phyloP scores from a whole-genome alignment of 352 stramenopile species.

The Blastocystis sp. region DNA sequence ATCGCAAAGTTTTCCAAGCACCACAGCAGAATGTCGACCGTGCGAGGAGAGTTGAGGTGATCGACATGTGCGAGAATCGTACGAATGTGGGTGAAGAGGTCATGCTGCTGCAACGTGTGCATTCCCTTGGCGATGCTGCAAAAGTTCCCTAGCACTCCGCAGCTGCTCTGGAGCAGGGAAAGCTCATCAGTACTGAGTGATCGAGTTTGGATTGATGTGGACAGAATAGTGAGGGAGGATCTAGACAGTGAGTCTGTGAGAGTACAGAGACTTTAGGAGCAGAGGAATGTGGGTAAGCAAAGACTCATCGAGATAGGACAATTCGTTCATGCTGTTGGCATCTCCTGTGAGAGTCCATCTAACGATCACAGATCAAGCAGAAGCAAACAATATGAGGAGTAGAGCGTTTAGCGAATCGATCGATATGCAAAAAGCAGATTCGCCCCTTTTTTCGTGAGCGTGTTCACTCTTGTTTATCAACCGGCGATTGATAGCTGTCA shows the following conservation, averaged over 20 bases:
- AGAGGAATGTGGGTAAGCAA: background rate
- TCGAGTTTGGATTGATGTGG: background rate
- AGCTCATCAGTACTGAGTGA: background rate
- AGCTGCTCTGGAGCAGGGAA: background rate
- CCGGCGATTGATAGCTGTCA: background rate
- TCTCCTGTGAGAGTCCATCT: conserved; percentile 53
- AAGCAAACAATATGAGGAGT: background rate
- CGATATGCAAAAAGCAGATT: background rate
- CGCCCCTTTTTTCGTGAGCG: background rate
- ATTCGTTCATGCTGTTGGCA: background rate
- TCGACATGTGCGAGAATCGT: background rate
- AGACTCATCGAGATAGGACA: background rate
- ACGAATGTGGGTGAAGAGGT: background rate
- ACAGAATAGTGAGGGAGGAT: background rate
- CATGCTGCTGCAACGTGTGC: background rate
- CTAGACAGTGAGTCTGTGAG: background rate
- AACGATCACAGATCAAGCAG: background rate
- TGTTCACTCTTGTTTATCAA: background rate
- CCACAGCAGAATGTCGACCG: background rate
- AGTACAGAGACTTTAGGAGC: conserved; percentile 5
- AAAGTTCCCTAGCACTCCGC: background rate
- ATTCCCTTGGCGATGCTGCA: conserved; percentile 8
- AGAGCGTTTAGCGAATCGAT: background rate
- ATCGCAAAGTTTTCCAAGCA: conserved; percentile 3
- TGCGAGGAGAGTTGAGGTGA: background rate